Percentiles rank a stretch among this genome's conserved stretches.
These are phyloP conservation scores for Pseudozyma sp. DNA, from an alignment of 1,284 basidiomycete species.

Conservation along the genomic window DNA sequence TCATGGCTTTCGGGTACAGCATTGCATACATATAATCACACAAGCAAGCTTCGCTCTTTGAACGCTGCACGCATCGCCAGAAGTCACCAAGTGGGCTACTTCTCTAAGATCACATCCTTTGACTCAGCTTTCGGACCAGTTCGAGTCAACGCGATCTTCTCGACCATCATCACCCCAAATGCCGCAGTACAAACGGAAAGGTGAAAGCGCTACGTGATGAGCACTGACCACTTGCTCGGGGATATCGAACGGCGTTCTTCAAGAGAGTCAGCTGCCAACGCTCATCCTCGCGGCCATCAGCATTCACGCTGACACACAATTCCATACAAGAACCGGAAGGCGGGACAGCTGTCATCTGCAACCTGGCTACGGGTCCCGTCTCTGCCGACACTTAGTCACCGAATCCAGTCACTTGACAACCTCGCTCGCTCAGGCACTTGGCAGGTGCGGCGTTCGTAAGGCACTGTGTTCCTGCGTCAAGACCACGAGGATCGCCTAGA, in stretches of 20 bases:
- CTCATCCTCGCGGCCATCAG: too few relatives aligned
- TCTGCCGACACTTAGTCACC: background rate
- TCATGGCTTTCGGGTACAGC: background rate
- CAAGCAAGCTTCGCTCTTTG: background rate
- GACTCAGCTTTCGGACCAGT: background rate
- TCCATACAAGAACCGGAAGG: too few relatives aligned
- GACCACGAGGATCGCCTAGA: background rate
- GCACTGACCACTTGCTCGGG: too few relatives aligned
- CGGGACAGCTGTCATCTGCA: background rate
- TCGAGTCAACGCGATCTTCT: too few relatives aligned
- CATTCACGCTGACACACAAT: too few relatives aligned
- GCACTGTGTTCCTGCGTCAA: background rate
- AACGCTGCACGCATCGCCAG: background rate
- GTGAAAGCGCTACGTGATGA: too few relatives aligned
- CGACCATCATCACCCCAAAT: too few relatives aligned
- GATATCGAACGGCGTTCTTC: too few relatives aligned
- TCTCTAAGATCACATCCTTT: slow-evolving; percentile 1
- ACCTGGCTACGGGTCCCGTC: background rate
- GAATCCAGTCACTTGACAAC: background rate
- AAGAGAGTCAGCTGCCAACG: too few relatives aligned
- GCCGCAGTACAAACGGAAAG: too few relatives aligned
- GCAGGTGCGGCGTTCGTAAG: background rate
- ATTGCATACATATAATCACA: slow-evolving; percentile 11
- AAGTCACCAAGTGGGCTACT: background rate
- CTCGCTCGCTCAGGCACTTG: background rate